Evolutionary conservation across 2,329 filamentous ascomycete genomes (phyloP).

Genomic region (Magnaporthiopsis poae): DNA sequence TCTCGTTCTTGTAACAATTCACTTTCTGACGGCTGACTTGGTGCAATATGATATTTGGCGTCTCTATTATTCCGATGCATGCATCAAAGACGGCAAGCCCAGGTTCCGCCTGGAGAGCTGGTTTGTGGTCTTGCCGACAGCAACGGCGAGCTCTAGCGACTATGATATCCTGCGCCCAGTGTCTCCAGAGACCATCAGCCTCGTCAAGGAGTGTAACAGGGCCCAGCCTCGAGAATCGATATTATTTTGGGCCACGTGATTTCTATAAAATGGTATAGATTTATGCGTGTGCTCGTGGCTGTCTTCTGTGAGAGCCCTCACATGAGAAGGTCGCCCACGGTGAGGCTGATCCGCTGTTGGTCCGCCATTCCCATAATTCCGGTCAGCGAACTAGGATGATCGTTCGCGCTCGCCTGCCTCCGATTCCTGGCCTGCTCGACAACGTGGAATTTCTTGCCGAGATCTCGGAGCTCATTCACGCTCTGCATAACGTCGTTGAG

Average conservation of each 20-base stretch:
- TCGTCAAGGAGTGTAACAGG: not conserved
- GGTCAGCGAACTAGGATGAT: not conserved
- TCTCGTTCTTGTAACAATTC: no score
- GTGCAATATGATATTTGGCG: not conserved
- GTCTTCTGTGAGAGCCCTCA: not conserved
- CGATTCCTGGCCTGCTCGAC: constrained; percentile 36
- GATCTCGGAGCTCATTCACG: constrained; percentile 58
- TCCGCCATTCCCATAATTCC: not conserved
- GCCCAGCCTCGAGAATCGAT: not conserved
- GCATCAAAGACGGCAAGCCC: not conserved
- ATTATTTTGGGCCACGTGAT: not conserved
- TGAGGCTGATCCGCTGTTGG: not conserved
- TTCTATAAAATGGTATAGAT: not conserved
- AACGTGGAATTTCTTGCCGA: constrained; percentile 63
- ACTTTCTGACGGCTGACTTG: not conserved
- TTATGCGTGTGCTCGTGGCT: not conserved
- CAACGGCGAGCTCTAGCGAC: not conserved
- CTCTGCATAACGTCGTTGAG: constrained; percentile 66
- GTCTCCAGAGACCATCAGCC: not conserved
- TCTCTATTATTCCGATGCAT: not conserved
- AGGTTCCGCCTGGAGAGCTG: not conserved
- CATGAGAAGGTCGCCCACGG: constrained; percentile 4
- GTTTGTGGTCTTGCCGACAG: not conserved
- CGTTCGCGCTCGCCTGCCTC: not conserved
- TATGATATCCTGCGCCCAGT: not conserved